Evolutionary conservation across 2,329 filamentous ascomycete genomes (phyloP).

Genomic region (Phaeophleospora eucalypticola): DNA sequence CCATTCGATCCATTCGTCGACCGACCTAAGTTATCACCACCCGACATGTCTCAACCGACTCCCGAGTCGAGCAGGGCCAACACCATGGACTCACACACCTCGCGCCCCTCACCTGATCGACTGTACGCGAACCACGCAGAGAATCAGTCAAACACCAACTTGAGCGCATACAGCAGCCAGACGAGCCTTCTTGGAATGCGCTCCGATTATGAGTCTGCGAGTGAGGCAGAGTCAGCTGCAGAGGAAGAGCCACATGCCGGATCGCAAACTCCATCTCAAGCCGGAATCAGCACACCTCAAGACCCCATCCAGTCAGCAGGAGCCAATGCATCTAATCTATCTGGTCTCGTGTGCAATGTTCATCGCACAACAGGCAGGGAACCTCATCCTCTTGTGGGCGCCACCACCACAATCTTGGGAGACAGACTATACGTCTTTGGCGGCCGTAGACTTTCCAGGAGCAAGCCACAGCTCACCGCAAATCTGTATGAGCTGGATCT

Average conservation of each 20-base stretch:
- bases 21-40: constrained; percentile 27
- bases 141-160: constrained; percentile 34
- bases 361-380: constrained; percentile 84
- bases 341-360: constrained; percentile 65
- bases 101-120: constrained; percentile 42
- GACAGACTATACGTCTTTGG: constrained; percentile 98
- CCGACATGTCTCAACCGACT: constrained; percentile 41
- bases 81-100: constrained; percentile 46
- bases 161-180: constrained; percentile 44
- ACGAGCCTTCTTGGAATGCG: constrained; percentile 42
- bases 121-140: constrained; percentile 35
- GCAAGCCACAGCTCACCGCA: constrained; percentile 76
- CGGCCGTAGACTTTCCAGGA: constrained; percentile 79
- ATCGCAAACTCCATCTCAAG: constrained; percentile 29
- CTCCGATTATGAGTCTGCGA: constrained; percentile 39
- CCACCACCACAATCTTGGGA: constrained; percentile 89
- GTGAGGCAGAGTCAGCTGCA: constrained; percentile 33
- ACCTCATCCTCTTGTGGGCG: constrained; percentile 85
- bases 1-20: constrained; percentile 25
- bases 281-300: constrained; percentile 12
- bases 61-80: constrained; percentile 42
- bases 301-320: constrained; percentile 33
- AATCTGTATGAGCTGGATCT: constrained; percentile 93
- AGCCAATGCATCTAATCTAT: constrained; percentile 57
- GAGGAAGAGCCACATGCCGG: constrained; percentile 26